Evolutionary conservation across 2,329 filamentous ascomycete genomes (phyloP), one percentile per base, ranked within the genome.

Genomic region (Pyricularia sp.): DNA sequence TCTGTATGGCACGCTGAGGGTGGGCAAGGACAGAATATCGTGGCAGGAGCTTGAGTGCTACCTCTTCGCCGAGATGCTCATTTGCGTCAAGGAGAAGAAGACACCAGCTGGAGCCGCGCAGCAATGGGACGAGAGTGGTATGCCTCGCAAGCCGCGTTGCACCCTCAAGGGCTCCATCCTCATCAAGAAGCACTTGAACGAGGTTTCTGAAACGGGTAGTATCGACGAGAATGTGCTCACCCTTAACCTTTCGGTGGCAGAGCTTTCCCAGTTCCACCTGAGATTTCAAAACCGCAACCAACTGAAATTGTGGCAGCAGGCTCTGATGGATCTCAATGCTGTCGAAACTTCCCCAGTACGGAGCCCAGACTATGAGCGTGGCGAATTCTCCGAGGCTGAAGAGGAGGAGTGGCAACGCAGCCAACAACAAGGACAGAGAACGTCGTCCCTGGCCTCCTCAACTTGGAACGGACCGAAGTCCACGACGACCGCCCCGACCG

Each of bases 21-120:
- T 99, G 26, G 95, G 95, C 74, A 99, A 99, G 80, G 95, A 99
- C 79, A 93, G 93, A 73, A 86, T 94, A 72, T 94, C 94, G 7
- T 99, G 95, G 95, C 95, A 99, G 81, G 95, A 98, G 78, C 81
- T 99, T 69, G 94, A 99, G 78, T 99, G 95, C 78, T 99, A 93
- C 78, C 85, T 99, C 33, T 99, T 99, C 76, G 92, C 91, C 4
- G 95, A 99, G 81, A 99, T 99, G 95, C 90, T 99, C 74, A 99
- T 99, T 72, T 99, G 95, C 76, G 93, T 99, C 71, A 99, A 98
- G 80, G 95, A 98, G 80, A 98, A 97, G 86, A 97, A 94, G 81
- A 79, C 84, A 10, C 77, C 82, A 11, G 63, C 59, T 1, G 33
- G 58, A 73, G 83, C 58, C 74, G 58, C 30, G 2, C 77, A 79